Evolutionary conservation across 2,329 filamentous ascomycete species (phyloP).

Genomic region (Fusarium beomiforme): DNA sequence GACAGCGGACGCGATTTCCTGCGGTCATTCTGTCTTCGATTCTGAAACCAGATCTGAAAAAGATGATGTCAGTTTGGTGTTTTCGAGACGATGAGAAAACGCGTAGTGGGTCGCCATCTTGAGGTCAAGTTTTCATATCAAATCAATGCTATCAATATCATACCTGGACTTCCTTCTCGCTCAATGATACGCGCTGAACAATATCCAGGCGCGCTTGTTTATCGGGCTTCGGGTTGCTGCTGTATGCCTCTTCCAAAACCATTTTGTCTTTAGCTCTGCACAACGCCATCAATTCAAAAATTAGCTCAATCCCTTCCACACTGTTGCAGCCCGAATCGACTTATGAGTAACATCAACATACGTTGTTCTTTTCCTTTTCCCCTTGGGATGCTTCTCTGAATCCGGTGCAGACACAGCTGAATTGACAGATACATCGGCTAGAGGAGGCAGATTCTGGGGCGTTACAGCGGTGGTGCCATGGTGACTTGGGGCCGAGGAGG

Average conservation of each 20-base stretch:
- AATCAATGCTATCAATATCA: conserved; percentile 46
- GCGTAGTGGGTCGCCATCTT: conserved; percentile 10
- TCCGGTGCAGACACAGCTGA: conserved; percentile 29
- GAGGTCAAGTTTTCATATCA: not conserved
- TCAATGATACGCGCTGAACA: conserved; percentile 84
- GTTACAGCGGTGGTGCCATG: conserved; percentile 39
- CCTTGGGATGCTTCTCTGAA: conserved; percentile 62
- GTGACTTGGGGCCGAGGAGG: conserved; percentile 34
- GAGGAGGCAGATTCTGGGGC: conserved; percentile 38
- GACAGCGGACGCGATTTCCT: conserved; percentile 87
- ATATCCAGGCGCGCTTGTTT: conserved; percentile 87
- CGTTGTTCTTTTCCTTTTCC: conserved; percentile 72
- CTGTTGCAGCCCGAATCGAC: not conserved
- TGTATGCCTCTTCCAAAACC: conserved; percentile 86
- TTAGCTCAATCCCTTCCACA: conserved; percentile 28
- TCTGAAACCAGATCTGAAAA: conserved; percentile 96
- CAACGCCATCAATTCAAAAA: conserved; percentile 28
- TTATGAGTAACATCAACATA: conserved; percentile 47
- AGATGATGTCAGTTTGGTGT: conserved; percentile 26
- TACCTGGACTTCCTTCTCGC: conserved; percentile 97
- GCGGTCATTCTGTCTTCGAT: conserved; percentile 90
- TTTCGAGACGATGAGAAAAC: conserved; percentile 19
- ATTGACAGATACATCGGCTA: conserved; percentile 25
- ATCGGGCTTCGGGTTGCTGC: conserved; percentile 88
- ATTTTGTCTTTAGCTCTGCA: conserved; percentile 86